These are phyloP conservation scores for Globisporangium yorkense DNA, from an alignment of 352 stramenopile species.

Conservation along the genomic window DNA sequence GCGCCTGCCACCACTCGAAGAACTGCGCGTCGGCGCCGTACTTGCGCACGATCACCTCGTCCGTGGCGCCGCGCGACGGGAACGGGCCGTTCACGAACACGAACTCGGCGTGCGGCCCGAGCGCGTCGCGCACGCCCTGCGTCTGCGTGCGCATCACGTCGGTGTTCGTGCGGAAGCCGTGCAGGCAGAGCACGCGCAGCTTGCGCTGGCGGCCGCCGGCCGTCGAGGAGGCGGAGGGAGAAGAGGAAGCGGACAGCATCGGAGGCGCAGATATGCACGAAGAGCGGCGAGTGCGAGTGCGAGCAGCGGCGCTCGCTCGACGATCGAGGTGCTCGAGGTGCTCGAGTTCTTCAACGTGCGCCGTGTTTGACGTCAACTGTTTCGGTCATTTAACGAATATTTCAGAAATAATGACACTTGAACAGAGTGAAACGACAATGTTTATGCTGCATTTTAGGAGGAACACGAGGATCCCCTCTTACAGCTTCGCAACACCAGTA, in stretches of 20 bases:
- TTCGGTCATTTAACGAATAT: neutral
- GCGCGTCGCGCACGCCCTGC: conserved; percentile 26
- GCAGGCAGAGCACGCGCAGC: conserved; percentile 43
- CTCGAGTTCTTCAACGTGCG: neutral
- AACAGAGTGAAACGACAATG: neutral
- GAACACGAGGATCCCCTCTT: neutral
- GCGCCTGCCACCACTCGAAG: conserved; percentile 40
- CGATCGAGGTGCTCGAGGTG: no score
- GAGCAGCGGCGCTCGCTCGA: neutral
- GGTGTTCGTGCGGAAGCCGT: conserved; percentile 51
- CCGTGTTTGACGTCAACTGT: conserved; percentile 6
- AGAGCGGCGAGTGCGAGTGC: neutral
- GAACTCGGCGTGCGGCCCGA: conserved; percentile 34
- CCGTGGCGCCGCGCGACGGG: conserved; percentile 13
- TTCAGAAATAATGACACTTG: neutral
- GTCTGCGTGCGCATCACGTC: conserved; percentile 44
- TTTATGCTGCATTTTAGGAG: neutral
- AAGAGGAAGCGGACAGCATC: neutral
- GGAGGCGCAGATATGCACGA: neutral
- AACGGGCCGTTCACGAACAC: conserved; percentile 36
- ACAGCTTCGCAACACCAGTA: neutral
- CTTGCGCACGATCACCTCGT: conserved; percentile 19
- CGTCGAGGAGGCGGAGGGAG: neutral
- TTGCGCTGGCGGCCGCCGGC: conserved; percentile 10
- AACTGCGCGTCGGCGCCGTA: conserved; percentile 30